Percentiles rank a stretch among this genome's conserved stretches.
Conservation (phyloP, 495 filamentous ascomycete species). For the Tuber brumale region DNA sequence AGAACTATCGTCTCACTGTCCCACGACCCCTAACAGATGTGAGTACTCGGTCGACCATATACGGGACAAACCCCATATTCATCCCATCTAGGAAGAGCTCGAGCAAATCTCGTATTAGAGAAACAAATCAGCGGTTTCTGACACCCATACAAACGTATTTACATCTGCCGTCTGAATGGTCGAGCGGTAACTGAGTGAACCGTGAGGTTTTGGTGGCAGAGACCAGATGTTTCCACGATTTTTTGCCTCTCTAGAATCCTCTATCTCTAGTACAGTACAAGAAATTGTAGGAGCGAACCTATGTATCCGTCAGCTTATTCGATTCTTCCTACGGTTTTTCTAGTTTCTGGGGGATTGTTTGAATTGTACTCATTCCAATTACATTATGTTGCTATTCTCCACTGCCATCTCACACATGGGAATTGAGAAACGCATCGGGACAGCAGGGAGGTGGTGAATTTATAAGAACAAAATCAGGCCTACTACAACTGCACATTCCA, state of each 20-base stretch:
- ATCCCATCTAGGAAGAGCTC: not conserved
- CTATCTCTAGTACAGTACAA: not conserved
- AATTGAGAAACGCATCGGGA: not conserved
- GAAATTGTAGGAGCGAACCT: not conserved
- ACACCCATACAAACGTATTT: not conserved
- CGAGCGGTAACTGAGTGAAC: not conserved
- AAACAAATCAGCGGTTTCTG: not conserved
- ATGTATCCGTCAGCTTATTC: not conserved
- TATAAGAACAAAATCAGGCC: not conserved
- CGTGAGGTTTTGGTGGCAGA: not conserved
- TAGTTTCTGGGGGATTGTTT: not conserved
- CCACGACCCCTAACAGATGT: not conserved
- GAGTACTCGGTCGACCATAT: not conserved
- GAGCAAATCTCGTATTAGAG: not conserved
- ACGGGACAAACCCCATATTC: not conserved
- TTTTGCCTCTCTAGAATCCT: not conserved
- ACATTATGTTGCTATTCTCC: not conserved
- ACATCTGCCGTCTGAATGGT: not conserved
- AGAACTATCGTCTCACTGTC: not conserved
- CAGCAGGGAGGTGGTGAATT: not conserved
- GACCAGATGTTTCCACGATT: not conserved
- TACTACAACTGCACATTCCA: not conserved
- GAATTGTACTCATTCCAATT: constrained; percentile 2
- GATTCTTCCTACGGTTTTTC: not conserved
- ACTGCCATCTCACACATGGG: not conserved